A percentile compares a stretch with the other conserved stretches of the same genome.
Conservation (phyloP, 179 eudicot genomes). For the Amaranthus tricolor region DNA sequence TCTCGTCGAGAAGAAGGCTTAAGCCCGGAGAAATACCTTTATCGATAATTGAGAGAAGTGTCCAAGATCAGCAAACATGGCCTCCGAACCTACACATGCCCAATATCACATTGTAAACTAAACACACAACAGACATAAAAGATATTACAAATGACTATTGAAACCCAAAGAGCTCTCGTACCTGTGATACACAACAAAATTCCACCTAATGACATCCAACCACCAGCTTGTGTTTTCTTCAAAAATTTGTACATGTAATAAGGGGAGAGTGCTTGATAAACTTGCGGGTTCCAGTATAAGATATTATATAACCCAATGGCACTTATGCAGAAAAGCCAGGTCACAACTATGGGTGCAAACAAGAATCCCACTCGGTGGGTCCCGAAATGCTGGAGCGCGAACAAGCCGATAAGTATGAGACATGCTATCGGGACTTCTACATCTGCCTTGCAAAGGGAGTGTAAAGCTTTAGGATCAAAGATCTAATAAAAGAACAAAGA, state of each 20-base stretch:
- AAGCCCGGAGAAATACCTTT: conserved; percentile 40
- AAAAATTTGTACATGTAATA: conserved; percentile 74
- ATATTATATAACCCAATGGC: conserved; percentile 80
- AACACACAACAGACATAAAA: neutral
- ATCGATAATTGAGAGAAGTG: conserved; percentile 91
- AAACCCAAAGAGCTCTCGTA: conserved; percentile 12
- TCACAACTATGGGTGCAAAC: conserved; percentile 83
- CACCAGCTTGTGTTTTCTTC: conserved; percentile 77
- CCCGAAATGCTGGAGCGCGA: conserved; percentile 91
- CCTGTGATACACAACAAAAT: conserved; percentile 90
- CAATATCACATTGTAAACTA: neutral
- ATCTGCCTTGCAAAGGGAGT: conserved; percentile 53
- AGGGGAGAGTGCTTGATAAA: conserved; percentile 86
- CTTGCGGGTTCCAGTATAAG: conserved; percentile 77
- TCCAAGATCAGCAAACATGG: conserved; percentile 96
- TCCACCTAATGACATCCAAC: conserved; percentile 89
- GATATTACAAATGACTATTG: neutral
- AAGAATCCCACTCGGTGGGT: conserved; percentile 87
- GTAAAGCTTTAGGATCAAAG: conserved; percentile 13
- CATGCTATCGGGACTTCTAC: conserved; percentile 86
- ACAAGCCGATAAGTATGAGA: conserved; percentile 70
- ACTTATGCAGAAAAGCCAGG: conserved; percentile 85
- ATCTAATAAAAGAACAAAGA: conserved; percentile 5
- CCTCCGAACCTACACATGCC: conserved; percentile 75
- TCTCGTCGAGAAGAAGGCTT: neutral